These are phyloP conservation scores for Pestalotiopsis sp. DNA, from an alignment of 2,329 filamentous ascomycete genomes.

Conservation along the genomic window DNA sequence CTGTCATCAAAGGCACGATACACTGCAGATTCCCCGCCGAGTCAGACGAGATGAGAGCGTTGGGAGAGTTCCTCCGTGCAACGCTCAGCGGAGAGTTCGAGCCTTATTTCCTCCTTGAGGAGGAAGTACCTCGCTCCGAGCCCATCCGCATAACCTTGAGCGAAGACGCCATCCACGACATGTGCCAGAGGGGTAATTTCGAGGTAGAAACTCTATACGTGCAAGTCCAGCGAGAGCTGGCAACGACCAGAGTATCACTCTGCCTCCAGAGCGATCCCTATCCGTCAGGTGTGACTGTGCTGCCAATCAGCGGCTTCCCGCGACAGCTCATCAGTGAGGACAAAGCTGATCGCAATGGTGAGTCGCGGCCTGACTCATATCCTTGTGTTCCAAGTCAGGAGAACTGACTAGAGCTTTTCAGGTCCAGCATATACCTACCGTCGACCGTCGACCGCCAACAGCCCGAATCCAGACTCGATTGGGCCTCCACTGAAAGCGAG, in stretches of 20 bases:
- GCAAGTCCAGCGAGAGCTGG: slow-evolving; percentile 22
- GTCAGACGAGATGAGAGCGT: slow-evolving; percentile 29
- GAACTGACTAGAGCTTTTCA: background rate
- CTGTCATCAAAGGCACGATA: slow-evolving; percentile 23
- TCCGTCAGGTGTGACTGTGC: slow-evolving; percentile 25
- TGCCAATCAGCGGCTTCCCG: slow-evolving; percentile 33
- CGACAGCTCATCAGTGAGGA: slow-evolving; percentile 31
- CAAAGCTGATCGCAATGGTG: slow-evolving; percentile 12
- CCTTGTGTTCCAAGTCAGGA: background rate
- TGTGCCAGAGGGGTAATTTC: slow-evolving; percentile 31
- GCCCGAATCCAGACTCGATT: background rate
- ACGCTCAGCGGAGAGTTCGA: slow-evolving; percentile 30
- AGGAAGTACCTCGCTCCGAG: slow-evolving; percentile 22
- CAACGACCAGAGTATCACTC: slow-evolving; percentile 28
- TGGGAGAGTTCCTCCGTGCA: slow-evolving; percentile 32
- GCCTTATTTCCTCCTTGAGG: slow-evolving; percentile 32
- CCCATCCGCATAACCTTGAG: slow-evolving; percentile 26
- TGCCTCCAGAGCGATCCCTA: slow-evolving; percentile 27
- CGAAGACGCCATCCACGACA: slow-evolving; percentile 28
- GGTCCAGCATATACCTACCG: background rate
- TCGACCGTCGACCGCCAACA: background rate
- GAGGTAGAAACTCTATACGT: slow-evolving; percentile 27
- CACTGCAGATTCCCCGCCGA: slow-evolving; percentile 29
- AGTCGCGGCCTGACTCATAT: background rate
- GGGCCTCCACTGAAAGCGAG: slow-evolving; percentile 3